A percentile compares a stretch with the other conserved stretches of the same genome.
These are phyloP conservation scores for Cymbidium sinense DNA, from an alignment of 106 monocot species.

Conservation along the genomic window DNA sequence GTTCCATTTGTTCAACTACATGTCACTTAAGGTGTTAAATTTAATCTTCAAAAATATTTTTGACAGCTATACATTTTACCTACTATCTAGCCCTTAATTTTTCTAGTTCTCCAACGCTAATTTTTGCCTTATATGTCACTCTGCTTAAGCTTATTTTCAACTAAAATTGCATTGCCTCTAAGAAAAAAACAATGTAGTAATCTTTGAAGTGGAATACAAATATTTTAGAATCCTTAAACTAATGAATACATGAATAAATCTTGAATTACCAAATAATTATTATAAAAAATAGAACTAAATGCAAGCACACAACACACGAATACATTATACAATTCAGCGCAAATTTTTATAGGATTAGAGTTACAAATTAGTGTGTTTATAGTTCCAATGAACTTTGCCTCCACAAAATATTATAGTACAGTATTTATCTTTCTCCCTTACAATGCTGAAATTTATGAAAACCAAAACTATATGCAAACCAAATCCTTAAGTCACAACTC, in stretches of 20 bases:
- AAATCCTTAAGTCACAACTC: neutral
- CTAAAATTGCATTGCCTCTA: neutral
- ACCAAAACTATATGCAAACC: neutral
- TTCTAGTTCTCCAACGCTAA: neutral
- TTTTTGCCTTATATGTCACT: neutral
- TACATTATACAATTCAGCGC: no score
- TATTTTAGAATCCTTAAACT: neutral
- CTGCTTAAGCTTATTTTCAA: neutral
- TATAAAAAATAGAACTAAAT: no score
- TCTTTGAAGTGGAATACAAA: neutral
- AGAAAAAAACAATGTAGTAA: neutral
- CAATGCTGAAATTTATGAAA: no score
- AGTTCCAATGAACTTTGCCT: neutral
- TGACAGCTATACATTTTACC: neutral
- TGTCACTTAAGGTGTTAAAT: neutral
- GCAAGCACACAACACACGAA: no score
- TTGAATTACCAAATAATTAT: no score
- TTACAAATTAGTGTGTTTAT: neutral
- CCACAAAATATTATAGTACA: neutral
- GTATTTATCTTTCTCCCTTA: neutral
- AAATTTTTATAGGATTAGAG: no score
- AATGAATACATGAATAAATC: neutral
- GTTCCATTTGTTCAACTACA: neutral
- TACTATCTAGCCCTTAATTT: neutral
- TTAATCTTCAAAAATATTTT: neutral